Base-by-base conservation (phyloP, 2,329 filamentous ascomycete genomes). In the Venturia pyrina region DNA sequence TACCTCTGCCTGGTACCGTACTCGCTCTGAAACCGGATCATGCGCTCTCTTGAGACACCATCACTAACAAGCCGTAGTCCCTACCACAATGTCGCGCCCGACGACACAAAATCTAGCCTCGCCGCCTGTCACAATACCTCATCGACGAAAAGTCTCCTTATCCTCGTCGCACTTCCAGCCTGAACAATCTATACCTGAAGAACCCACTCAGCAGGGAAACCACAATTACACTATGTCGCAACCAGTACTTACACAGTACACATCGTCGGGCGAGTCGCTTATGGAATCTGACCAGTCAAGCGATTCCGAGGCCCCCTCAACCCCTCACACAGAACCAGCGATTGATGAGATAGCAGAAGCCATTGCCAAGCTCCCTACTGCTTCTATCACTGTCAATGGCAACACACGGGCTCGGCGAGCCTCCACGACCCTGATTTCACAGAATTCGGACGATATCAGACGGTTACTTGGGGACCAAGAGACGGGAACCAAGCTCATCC, bases 341-440 rank as follows among this genome's bases (percentile, higher is more conserved):
- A 71, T 71, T 57, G 77, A 78, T n/a, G 78, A 80, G 68, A 68
- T 79, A 7, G 70, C 76, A 56, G 78, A 80, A 70, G 75, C 76
- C 70, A 69, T 80, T 34, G 65, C 77, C 64, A 72, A 72, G 44
- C 72, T 80, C 8, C 75, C 76, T 34, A 67, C 73, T 65, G 71
- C 74, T 32, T 70, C 72, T 50, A 69, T 75, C 67, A 72, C 73
- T 67, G 71, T 73, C 66, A 72, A 75, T 67, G 72, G 72, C 71
- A 65, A 78, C 72, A 60, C 65, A 74, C 70, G 69, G 66, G 43
- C 67, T n/a, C 83, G 88, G 64, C 87, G 88, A 64, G 89, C 87
- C 66, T 90, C 87, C 4, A 91, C 88, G 8, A 83, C 83, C 17
- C 80, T 91, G 57, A 83, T 86, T 67, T 85, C 84, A 0, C 81